These are phyloP conservation scores for Mytilinidion resinicola DNA, from an alignment of 495 filamentous ascomycete genomes.

Conservation along the genomic window DNA sequence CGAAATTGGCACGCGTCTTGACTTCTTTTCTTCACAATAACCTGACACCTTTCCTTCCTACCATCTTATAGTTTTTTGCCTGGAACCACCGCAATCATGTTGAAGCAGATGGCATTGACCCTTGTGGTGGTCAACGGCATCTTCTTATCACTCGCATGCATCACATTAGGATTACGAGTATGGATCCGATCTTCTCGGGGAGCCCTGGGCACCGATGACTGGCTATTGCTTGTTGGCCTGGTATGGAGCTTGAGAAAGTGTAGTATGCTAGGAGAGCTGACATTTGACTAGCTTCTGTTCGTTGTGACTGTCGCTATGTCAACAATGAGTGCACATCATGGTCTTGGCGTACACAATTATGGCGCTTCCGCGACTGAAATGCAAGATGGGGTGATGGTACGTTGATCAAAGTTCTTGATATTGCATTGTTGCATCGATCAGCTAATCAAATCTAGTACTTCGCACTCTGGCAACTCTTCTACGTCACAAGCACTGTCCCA, in stretches of 20 bases:
- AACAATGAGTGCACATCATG: not conserved
- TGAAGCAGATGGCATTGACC: not conserved
- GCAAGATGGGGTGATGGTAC: not conserved
- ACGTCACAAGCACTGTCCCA: slow-evolving; percentile 1
- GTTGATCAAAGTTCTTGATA: not conserved
- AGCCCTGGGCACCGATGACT: not conserved
- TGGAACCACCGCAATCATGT: not conserved
- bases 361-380: not conserved
- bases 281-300: not conserved
- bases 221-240: not conserved
- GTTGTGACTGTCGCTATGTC: not conserved
- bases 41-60: too few species aligned
- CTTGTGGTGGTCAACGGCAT: not conserved
- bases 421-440: not conserved
- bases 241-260: not conserved
- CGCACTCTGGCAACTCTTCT: not conserved
- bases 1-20: too few species aligned
- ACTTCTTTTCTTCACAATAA: too few species aligned
- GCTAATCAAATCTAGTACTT: not conserved
- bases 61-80: not conserved
- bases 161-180: not conserved
- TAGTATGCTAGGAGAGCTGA: not conserved
- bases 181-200: not conserved
- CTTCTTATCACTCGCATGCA: not conserved
- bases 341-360: not conserved